Evolutionary conservation across 371 early-diverging fungal genomes (phyloP).

Genomic region (Syncephalastrum monosporum): DNA sequence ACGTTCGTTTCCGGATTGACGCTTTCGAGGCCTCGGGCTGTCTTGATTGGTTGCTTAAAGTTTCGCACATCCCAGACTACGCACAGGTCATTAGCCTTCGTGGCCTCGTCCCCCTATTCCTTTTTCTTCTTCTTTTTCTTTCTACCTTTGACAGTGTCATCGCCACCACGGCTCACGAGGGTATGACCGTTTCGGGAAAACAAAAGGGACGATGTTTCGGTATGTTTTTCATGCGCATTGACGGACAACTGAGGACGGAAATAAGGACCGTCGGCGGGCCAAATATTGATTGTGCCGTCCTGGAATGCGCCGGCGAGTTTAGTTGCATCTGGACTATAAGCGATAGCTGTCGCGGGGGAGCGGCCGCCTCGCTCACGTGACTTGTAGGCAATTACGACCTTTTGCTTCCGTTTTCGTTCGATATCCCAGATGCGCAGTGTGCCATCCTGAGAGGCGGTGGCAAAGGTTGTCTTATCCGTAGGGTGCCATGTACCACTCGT

Average conservation of each 20-base stretch:
- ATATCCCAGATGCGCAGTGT: conserved; percentile 91
- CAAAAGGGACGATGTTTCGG: conserved; percentile 68
- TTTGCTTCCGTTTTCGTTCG: conserved; percentile 69
- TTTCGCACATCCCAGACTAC: conserved; percentile 90
- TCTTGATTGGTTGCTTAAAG: conserved; percentile 62
- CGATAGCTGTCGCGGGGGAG: conserved; percentile 61
- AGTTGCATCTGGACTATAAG: conserved; percentile 70
- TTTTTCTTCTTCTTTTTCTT: background rate
- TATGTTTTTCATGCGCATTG: conserved; percentile 68
- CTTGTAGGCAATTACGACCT: conserved; percentile 75
- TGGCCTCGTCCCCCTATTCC: background rate
- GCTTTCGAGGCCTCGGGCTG: conserved; percentile 58
- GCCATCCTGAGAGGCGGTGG: conserved; percentile 84
- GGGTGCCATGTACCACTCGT: conserved; percentile 88
- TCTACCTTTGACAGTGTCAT: conserved; percentile 83
- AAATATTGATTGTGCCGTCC: conserved; percentile 68
- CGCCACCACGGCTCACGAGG: conserved; percentile 78
- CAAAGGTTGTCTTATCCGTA: conserved; percentile 57
- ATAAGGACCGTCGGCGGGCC: conserved; percentile 56
- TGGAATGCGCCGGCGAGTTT: conserved; percentile 64
- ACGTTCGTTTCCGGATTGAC: conserved; percentile 83
- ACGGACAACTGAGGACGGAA: conserved; percentile 52
- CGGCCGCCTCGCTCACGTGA: conserved; percentile 75
- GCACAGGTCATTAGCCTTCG: background rate
- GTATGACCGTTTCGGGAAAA: conserved; percentile 67